Conservation (phyloP, 78 protist genomes). For the Polysphondylium violaceum region DNA sequence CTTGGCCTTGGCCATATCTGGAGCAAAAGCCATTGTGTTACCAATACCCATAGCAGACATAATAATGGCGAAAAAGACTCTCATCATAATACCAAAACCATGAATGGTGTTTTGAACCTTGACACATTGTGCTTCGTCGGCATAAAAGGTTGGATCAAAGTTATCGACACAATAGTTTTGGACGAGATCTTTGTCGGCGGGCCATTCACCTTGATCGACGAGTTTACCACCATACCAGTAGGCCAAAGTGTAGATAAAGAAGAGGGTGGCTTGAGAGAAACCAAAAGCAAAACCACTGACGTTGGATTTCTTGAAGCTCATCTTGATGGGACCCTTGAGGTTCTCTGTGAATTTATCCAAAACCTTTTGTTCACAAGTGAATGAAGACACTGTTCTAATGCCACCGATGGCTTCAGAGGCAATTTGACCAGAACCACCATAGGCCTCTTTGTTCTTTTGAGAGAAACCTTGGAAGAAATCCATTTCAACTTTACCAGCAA, state of each 20-base stretch:
- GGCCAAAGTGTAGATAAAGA: slow-evolving; percentile 48
- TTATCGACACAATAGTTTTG: not conserved
- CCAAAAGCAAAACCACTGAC: slow-evolving; percentile 68
- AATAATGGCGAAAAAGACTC: slow-evolving; percentile 68
- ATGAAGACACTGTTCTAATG: slow-evolving; percentile 69
- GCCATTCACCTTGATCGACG: slow-evolving; percentile 62
- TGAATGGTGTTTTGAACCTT: slow-evolving; percentile 20
- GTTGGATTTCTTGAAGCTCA: slow-evolving; percentile 15
- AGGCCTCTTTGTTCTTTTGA: slow-evolving; percentile 70
- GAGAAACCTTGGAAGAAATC: slow-evolving; percentile 73
- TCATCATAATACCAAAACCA: slow-evolving; percentile 60
- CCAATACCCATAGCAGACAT: slow-evolving; percentile 74
- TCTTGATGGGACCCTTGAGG: slow-evolving; percentile 25
- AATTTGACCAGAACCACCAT: slow-evolving; percentile 72
- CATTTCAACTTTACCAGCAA: slow-evolving; percentile 72
- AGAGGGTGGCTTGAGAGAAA: slow-evolving; percentile 51
- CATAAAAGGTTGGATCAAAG: not conserved
- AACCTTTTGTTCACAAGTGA: slow-evolving; percentile 64
- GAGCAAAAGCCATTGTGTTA: slow-evolving; percentile 43
- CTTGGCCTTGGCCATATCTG: slow-evolving; percentile 67
- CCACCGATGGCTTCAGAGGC: slow-evolving; percentile 80
- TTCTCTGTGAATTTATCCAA: slow-evolving; percentile 29
- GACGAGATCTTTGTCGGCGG: not conserved
- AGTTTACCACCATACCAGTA: slow-evolving; percentile 88
- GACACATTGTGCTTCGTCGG: not conserved